Evolutionary conservation across 192 early-diverging fungal genomes (phyloP).

Genomic region (Pilobolus umbonatus): DNA sequence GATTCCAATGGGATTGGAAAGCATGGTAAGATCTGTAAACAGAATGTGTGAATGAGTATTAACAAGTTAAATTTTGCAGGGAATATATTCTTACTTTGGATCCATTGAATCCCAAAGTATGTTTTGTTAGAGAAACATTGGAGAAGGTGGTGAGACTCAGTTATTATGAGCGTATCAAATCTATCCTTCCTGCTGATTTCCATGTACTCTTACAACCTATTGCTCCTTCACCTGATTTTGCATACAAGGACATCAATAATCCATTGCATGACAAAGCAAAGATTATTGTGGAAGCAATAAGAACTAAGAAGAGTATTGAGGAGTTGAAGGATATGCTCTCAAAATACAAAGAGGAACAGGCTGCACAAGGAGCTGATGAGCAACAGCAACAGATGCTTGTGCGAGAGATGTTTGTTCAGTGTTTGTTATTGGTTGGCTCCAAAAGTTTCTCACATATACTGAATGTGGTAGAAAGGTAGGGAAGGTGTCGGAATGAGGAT

Average conservation of each 20-base stretch:
- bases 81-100: constrained; percentile 46
- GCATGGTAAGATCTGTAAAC: constrained; percentile 63
- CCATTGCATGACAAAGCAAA: constrained; percentile 39
- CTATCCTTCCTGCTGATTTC: constrained; percentile 67
- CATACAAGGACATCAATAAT: constrained; percentile 55
- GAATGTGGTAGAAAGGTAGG: constrained; percentile 84
- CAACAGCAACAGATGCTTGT: constrained; percentile 51
- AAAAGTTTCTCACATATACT: constrained; percentile 94
- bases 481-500: neutral
- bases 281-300: constrained; percentile 38
- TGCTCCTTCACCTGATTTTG: constrained; percentile 69
- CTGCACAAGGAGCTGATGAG: constrained; percentile 23
- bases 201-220: constrained; percentile 49
- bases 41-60: neutral
- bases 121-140: constrained; percentile 84
- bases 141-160: constrained; percentile 81
- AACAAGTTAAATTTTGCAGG: too few relatives aligned
- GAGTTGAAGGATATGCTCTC: constrained; percentile 40
- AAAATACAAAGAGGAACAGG: constrained; percentile 37
- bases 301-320: constrained; percentile 42
- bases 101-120: constrained; percentile 48
- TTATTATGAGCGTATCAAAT: constrained; percentile 86
- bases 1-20: constrained; percentile 83
- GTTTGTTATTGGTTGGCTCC: constrained; percentile 80
- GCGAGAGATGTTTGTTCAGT: constrained; percentile 74